Evolutionary conservation across 257 asterid genomes (phyloP).

Genomic region (Leptodermis oblonga): DNA sequence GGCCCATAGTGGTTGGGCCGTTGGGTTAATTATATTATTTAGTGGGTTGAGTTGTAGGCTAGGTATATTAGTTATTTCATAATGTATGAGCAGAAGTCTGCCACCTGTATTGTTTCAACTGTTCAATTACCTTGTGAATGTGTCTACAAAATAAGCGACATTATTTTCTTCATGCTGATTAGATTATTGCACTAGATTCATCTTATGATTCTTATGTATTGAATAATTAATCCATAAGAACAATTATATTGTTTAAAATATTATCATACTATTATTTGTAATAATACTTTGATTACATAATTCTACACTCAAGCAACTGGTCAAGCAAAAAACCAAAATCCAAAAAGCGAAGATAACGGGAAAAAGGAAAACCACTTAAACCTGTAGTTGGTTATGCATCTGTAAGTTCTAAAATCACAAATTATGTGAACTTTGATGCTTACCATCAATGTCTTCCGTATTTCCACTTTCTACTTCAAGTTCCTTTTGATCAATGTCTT

Average conservation of each 20-base stretch:
- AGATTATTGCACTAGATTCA: too few relatives aligned
- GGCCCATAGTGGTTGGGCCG: too few relatives aligned
- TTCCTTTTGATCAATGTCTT: conserved; percentile 25
- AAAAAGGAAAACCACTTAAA: background rate
- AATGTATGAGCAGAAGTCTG: too few relatives aligned
- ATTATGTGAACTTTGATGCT: conserved; percentile 22
- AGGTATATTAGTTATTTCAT: too few relatives aligned
- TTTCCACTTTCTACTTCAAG: conserved; percentile 6
- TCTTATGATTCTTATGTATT: too few relatives aligned
- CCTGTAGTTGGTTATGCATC: conserved; percentile 15
- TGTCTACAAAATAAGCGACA: too few relatives aligned
- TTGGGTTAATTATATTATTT: too few relatives aligned
- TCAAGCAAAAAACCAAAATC: conserved; percentile 4
- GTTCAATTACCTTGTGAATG: too few relatives aligned
- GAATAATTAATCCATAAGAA: too few relatives aligned
- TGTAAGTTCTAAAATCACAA: conserved; percentile 24
- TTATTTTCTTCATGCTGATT: too few relatives aligned
- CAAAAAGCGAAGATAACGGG: conserved; percentile 4
- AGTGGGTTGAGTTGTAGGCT: too few relatives aligned
- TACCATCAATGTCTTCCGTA: conserved; percentile 17
- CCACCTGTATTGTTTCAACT: too few relatives aligned
- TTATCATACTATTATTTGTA: background rate
- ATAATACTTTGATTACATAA: conserved; percentile 24
- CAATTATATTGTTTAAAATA: background rate
- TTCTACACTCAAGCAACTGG: conserved; percentile 25